A percentile compares a stretch with the other conserved stretches of the same genome.
Evolutionary conservation across 2,329 filamentous ascomycete species (phyloP).

Genomic region (Fonsecaea nubica): DNA sequence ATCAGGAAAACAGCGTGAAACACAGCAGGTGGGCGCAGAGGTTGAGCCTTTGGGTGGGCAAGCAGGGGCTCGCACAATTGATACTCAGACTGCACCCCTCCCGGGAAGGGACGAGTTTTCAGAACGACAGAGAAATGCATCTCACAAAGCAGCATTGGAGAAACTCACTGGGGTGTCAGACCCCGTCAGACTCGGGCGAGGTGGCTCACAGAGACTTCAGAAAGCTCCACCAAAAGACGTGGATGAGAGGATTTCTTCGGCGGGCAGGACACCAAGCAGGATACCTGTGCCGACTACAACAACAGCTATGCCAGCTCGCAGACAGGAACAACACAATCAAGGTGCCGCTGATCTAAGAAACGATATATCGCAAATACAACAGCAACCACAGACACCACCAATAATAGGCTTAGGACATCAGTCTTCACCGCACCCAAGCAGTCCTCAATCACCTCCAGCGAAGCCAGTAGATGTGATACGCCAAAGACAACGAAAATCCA

Average conservation of each 20-base stretch:
- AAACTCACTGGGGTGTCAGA: conserved; percentile 34
- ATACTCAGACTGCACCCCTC: conserved; percentile 9
- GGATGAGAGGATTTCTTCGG: conserved; percentile 1
- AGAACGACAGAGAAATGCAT: conserved; percentile 37
- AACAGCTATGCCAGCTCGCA: conserved; percentile 7
- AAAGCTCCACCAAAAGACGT: conserved; percentile 23
- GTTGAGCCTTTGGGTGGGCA: conserved; percentile 1
- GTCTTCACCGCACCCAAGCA: conserved; percentile 35
- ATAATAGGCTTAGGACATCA: conserved; percentile 29
- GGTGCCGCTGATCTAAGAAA: neutral
- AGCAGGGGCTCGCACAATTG: neutral
- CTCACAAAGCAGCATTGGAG: conserved; percentile 40
- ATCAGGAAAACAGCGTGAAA: conserved; percentile 20
- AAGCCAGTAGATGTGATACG: conserved; percentile 32
- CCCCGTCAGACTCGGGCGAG: conserved; percentile 23
- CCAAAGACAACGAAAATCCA: conserved; percentile 44
- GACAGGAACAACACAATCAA: conserved; percentile 15
- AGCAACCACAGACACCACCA: conserved; percentile 28
- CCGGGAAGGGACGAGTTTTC: conserved; percentile 16
- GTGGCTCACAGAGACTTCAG: conserved; percentile 34
- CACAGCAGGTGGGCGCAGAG: neutral
- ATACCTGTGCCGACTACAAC: conserved; percentile 30
- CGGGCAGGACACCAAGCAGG: conserved; percentile 26
- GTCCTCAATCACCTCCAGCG: conserved; percentile 33
- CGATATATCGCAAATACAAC: conserved; percentile 17